A percentile compares a stretch with the other conserved stretches of the same genome.
phyloP scores from a whole-genome alignment of 2,329 filamentous ascomycete species.

The Fusarium bactridioides region DNA sequence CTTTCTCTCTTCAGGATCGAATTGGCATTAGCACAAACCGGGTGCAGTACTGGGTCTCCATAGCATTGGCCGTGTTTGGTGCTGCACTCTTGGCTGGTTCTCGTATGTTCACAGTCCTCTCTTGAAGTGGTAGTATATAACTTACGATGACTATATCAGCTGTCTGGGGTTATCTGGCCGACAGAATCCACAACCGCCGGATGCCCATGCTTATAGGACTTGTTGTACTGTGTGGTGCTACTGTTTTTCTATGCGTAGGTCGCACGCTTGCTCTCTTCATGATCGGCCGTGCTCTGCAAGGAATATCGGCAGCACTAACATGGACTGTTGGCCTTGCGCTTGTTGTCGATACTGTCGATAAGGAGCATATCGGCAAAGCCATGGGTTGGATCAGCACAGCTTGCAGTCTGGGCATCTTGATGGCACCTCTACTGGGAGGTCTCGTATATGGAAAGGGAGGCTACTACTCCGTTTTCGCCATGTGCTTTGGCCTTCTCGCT shows the following conservation, averaged over 20 bases:
- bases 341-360: conserved; percentile 46
- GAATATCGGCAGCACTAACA: conserved; percentile 45
- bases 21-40: conserved; percentile 36
- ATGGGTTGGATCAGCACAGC: conserved; percentile 48
- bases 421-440: conserved; percentile 46
- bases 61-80: conserved; percentile 47
- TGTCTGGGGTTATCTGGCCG: conserved; percentile 48
- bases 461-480: conserved; percentile 47
- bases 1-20: conserved; percentile 43
- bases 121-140: neutral
- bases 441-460: conserved; percentile 45
- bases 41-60: conserved; percentile 49
- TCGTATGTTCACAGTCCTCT: conserved; percentile 36
- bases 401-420: conserved; percentile 45
- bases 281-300: conserved; percentile 45
- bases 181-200: conserved; percentile 45
- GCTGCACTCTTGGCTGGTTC: conserved; percentile 43
- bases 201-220: conserved; percentile 47
- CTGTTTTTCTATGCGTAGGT: conserved; percentile 45
- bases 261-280: conserved; percentile 45
- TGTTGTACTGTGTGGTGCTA: conserved; percentile 42
- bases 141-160: conserved; percentile 33
- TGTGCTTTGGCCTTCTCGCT: conserved; percentile 48
- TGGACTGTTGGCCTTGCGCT: conserved; percentile 50
- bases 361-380: conserved; percentile 43